A percentile compares a stretch with the other conserved stretches of the same genome.
Evolutionary conservation across 2,329 filamentous ascomycete species (phyloP).

Genomic region (Trichoderma arundinaceum): DNA sequence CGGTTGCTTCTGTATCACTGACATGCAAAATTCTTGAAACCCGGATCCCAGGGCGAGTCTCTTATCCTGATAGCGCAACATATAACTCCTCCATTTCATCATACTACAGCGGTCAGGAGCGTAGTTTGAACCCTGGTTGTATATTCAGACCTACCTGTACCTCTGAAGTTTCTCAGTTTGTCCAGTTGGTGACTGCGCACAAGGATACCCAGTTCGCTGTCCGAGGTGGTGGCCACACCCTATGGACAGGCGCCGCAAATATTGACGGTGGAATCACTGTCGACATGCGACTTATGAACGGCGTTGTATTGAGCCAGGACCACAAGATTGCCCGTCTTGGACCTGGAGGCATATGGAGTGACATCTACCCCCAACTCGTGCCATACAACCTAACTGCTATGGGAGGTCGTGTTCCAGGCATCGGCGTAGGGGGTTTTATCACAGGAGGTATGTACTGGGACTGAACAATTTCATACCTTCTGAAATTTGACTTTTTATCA

Average conservation of each 20-base stretch:
- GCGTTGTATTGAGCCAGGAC: conserved; percentile 41
- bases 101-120: conserved; percentile 1
- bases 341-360: conserved; percentile 47
- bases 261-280: conserved; percentile 45
- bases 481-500: conserved; percentile 32
- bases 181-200: neutral
- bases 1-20: neutral
- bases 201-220: conserved; percentile 41
- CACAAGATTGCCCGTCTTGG: conserved; percentile 44
- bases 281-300: conserved; percentile 47
- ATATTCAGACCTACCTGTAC: conserved; percentile 7
- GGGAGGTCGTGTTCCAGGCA: conserved; percentile 48
- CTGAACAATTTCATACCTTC: neutral
- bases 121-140: conserved; percentile 2
- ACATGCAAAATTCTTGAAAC: neutral
- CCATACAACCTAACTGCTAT: conserved; percentile 42
- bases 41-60: neutral
- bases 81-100: conserved; percentile 5
- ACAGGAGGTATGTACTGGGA: conserved; percentile 42
- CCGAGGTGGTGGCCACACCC: conserved; percentile 53
- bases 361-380: conserved; percentile 47
- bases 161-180: conserved; percentile 5
- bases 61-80: neutral
- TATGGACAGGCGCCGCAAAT: conserved; percentile 48
- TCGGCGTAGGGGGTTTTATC: conserved; percentile 44